Evolutionary conservation across 148 eudicot species (phyloP).

Genomic region (Salicornia ramosissima): DNA sequence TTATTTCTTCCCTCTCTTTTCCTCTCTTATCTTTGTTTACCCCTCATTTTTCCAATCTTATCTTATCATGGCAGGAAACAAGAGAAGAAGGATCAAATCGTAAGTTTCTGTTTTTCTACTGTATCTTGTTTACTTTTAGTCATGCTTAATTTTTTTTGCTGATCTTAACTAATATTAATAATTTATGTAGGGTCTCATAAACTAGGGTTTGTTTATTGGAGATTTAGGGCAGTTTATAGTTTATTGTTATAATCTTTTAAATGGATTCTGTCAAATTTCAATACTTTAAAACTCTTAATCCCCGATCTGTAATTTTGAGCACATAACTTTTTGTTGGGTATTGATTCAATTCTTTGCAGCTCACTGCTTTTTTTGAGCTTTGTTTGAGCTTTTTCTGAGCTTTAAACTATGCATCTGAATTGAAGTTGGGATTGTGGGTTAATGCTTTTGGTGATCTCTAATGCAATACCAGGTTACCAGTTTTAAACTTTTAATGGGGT

Average conservation of each 20-base stretch:
- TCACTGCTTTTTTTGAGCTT: too few relatives aligned
- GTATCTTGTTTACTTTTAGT: slow-evolving; percentile 9
- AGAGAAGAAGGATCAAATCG: slow-evolving; percentile 43
- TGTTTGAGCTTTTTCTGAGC: slow-evolving; percentile 6
- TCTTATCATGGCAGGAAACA: slow-evolving; percentile 42
- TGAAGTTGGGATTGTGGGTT: slow-evolving; percentile 1
- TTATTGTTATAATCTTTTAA: background rate
- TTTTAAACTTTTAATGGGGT: background rate
- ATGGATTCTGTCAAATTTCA: slow-evolving; percentile 10
- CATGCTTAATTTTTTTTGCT: background rate
- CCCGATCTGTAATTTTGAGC: background rate
- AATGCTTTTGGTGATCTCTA: slow-evolving; percentile 4
- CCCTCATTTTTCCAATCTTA: background rate
- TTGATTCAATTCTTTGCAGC: too few relatives aligned
- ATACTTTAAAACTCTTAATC: background rate
- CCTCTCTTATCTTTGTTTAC: background rate
- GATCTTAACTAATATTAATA: background rate
- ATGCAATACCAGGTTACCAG: too few relatives aligned
- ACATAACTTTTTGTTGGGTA: background rate
- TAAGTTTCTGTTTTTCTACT: slow-evolving; percentile 23
- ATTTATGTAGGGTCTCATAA: slow-evolving; percentile 2
- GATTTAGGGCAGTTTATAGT: slow-evolving; percentile 2
- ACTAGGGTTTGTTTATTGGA: slow-evolving; percentile 19
- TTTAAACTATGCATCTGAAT: background rate
- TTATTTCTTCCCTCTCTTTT: slow-evolving; percentile 10